Evolutionary conservation across 495 filamentous ascomycete genomes (phyloP), one percentile per base, ranked within the genome.

Genomic region (Annulohypoxylon moriforme): DNA sequence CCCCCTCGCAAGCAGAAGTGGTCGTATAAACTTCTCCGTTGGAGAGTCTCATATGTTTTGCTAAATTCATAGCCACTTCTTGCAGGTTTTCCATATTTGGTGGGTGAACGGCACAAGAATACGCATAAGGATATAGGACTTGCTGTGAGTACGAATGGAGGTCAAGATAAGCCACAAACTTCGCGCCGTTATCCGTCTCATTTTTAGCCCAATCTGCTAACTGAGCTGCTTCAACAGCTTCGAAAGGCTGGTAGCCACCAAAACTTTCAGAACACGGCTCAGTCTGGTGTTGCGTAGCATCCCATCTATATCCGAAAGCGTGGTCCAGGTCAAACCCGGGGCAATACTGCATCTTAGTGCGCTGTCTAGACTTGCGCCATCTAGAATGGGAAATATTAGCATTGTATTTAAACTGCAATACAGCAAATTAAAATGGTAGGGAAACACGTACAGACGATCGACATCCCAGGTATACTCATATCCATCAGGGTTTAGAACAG

Each of bases 101-200:
- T 18, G 96, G 95, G 36, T 88, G 82, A 6, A 84, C 81, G 6
- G 83, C 81, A 81, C 96, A 99, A 31, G 90, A 92, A 80, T 91
- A 97, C 1, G 93, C 89, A 80, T 95, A 98, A 0, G 96, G 96
- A 76, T 95, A 97, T 9, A 98, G 85, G 27, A 99, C 90, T 80
- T 98, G 93, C 80, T 99, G 95, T 18, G 93, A 95, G 81, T 99
- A 99, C 25, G 93, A 96, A 76, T 99, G 96, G 29, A 99, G 84
- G 79, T 99, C 96, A 18, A 99, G 81, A 64, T 97, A 92, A 2
- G 89, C 94, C 13, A 93, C 87, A 67, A 99, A 91, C 29, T 90
- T 84, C 11, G 88, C 86, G 34, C 88, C 87, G 75, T 92, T 89
- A 13, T 89, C 83, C 0, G 92, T 94, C 77, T 97, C 88, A 73